phyloP scores from a whole-genome alignment of 805 yeast genomes.

The Candida corydali region DNA sequence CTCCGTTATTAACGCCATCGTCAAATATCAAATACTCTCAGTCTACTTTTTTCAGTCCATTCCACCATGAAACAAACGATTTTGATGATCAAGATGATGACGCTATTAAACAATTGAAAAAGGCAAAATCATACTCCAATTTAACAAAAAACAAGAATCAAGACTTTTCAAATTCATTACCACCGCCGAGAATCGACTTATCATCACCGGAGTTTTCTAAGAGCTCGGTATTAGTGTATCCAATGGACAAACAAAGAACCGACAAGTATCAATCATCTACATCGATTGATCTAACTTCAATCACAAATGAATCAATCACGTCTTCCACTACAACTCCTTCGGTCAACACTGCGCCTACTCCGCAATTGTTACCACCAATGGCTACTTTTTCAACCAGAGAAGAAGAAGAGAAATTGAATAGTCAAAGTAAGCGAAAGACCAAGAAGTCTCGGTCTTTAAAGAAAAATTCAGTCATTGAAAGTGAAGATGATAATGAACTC shows the following conservation, averaged over 20 bases:
- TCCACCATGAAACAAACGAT: constrained; percentile 13
- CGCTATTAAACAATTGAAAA: constrained; percentile 36
- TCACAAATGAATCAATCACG: constrained; percentile 16
- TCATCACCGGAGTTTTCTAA: constrained; percentile 21
- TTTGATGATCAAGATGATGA: constrained; percentile 40
- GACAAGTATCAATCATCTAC: constrained; percentile 42
- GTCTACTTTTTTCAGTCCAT: constrained; percentile 13
- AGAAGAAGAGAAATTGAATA: background rate
- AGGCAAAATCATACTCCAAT: constrained; percentile 30
- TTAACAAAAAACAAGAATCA: constrained; percentile 4
- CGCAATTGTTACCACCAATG: constrained; percentile 29
- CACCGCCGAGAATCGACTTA: constrained; percentile 18
- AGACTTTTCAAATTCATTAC: background rate
- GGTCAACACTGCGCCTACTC: constrained; percentile 1
- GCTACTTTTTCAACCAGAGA: constrained; percentile 18
- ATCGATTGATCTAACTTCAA: constrained; percentile 51
- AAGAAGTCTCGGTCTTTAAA: background rate
- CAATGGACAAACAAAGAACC: constrained; percentile 6
- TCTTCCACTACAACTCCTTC: background rate
- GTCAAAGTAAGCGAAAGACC: background rate
- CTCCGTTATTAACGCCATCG: constrained; percentile 19
- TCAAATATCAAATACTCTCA: constrained; percentile 5
- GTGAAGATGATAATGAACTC: constrained; percentile 1
- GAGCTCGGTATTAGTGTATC: constrained; percentile 1
- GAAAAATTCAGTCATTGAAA: background rate